Conservation (phyloP, 2,329 filamentous ascomycete genomes). For the Aspergillus felis region DNA sequence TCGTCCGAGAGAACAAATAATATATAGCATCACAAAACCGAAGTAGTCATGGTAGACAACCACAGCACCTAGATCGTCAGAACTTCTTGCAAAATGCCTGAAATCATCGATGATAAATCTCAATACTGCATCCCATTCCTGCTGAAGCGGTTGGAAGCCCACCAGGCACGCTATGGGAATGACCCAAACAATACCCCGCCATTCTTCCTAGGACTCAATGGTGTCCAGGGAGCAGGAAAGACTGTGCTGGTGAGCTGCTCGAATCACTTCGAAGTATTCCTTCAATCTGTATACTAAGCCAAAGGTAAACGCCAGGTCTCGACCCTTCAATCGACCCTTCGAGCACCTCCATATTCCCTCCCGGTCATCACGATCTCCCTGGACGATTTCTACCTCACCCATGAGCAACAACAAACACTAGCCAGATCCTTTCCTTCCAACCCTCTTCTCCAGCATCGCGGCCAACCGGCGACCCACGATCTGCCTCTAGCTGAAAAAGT, state of each 20-base stretch:
- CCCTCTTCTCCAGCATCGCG: conserved; percentile 72
- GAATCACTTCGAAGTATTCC: background rate
- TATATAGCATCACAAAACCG: background rate
- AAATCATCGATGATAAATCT: conserved; percentile 72
- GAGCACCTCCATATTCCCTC: conserved; percentile 54
- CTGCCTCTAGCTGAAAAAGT: conserved; percentile 60
- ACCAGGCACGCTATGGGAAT: conserved; percentile 43
- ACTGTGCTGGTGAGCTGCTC: conserved; percentile 68
- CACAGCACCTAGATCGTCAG: conserved; percentile 11
- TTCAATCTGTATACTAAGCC: background rate
- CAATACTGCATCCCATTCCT: conserved; percentile 75
- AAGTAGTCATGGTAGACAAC: conserved; percentile 7
- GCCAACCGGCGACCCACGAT: conserved; percentile 82
- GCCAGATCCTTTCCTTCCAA: conserved; percentile 65
- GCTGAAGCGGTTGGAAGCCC: conserved; percentile 54
- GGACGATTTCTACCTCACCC: conserved; percentile 84
- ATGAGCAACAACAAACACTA: conserved; percentile 63
- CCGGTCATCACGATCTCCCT: conserved; percentile 72
- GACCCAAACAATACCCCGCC: conserved; percentile 49
- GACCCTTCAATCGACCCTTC: conserved; percentile 60
- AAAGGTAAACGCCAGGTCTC: conserved; percentile 45
- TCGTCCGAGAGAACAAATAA: conserved; percentile 12
- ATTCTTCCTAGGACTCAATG: conserved; percentile 84
- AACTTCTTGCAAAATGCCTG: conserved; percentile 36
- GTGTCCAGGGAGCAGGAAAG: conserved; percentile 88